Evolutionary conservation across 2,329 filamentous ascomycete genomes (phyloP), one percentile per base, ranked within the genome.

Genomic region (Dothiorella sarmentorum): DNA sequence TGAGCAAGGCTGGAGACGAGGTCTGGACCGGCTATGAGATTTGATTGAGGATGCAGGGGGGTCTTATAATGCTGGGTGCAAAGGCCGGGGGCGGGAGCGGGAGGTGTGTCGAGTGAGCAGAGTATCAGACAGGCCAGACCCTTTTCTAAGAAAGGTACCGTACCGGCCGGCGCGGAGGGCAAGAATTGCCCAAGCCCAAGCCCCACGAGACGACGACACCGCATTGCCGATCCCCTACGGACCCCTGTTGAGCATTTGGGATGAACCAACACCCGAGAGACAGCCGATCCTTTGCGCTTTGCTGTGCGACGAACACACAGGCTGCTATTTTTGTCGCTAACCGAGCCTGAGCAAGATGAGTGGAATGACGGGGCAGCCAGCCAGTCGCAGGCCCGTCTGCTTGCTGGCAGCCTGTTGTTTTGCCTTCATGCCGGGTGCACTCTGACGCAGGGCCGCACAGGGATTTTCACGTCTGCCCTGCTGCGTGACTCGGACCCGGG

Each of bases 371-470:
- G 18, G 17, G 38, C 38, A 18, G 15, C 11, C 42, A 44, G 22
- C 22, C 42, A 27, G 22, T 4, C 42, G 13, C 44, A 15, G 18
- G 40, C 7, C 11, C 15, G 7, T 10, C 5, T 6, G 17, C 7
- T 15, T 43, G 20, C 15, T n/a, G n/a, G 47, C 47, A 38, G 47
- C 31, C 47, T 37, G 31, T 27, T 52, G 47, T 38, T 52, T n/a
- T 52, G 47, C 31, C 47, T 35, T 20, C 31, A 52, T 38, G 47
- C 47, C 45, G 27, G 49, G 33, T 38, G 35, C 49, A 22, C 49
- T 53, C 49, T 53, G 49, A 53, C 49, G 49, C 49, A 53, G 49
- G 49, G 49, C 49, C 33, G 24, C 22, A 29, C 49, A 53, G 49
- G 49, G 49, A 38, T 53, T 4, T n/a, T n/a, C 26, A 27, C 26